Evolutionary conservation across 805 yeast species (phyloP), one percentile per base, ranked within the genome.

Genomic region (Saturnispora ahearnii): DNA sequence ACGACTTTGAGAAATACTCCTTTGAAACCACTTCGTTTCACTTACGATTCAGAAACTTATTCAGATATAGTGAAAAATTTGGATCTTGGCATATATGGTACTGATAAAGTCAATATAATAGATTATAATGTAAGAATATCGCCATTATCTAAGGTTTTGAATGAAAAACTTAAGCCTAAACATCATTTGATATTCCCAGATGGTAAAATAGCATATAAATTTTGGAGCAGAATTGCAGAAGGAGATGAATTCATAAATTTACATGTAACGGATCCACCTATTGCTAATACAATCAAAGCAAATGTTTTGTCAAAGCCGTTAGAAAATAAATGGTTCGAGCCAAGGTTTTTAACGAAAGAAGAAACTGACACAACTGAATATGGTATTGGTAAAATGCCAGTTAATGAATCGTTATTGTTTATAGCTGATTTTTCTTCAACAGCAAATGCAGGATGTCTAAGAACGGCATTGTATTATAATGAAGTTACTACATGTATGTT

Each of bases 51-150:
- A 8, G 48, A 48, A 5, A 44, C 54, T 12, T 56, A 51, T 60
- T 62, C 59, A 53, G 15, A 46, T 48, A 58, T 84, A 11, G 59
- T 84, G 6, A 73, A 80, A 24, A 73, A 69, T 48, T 63, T 84
- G 26, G 64, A 65, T 67, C 67, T 62, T 12, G 38, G 41, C 18
- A 18, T 34, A 5, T 31, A 51, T 33, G 53, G 54, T 59, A 56
- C 66, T 15, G 36, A 53, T 0, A 59, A 61, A n/a, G 67, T 75
- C 24, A 75, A 75, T 52, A 73, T 85, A 0, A 59, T 84, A 5
- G 90, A 84, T 54, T 68, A 79, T 10, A 79, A 79, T 55, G 70
- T 84, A 0, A 82, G 84, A 1, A 71, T 74, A 31, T 80, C 85
- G 4, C 66, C 81, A 2, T 77, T 83, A 57, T 75, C 90, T 0